Conservation (phyloP, 768 basidiomycete genomes). For the Kwoniella europaea region DNA sequence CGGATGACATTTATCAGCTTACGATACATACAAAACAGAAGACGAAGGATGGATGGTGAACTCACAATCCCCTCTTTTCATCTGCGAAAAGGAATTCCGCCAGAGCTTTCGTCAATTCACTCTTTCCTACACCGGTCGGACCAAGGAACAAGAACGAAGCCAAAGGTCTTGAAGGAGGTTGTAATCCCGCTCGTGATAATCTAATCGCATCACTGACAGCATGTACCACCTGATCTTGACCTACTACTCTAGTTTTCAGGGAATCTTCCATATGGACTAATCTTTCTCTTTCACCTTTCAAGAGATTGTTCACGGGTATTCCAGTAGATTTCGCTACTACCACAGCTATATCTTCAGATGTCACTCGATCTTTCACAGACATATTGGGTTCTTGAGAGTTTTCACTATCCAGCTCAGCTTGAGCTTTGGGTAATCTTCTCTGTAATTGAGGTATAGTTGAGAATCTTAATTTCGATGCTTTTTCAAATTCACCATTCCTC, state of each 20-base stretch:
- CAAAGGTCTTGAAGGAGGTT: slow-evolving; percentile 84
- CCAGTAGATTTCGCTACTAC: slow-evolving; percentile 88
- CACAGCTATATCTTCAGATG: slow-evolving; percentile 82
- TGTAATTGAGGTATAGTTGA: slow-evolving; percentile 82
- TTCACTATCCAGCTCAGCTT: slow-evolving; percentile 61
- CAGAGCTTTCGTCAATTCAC: slow-evolving; percentile 85
- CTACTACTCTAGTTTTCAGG: slow-evolving; percentile 75
- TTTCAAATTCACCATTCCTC: slow-evolving; percentile 83
- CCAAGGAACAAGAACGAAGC: slow-evolving; percentile 83
- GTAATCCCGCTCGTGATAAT: slow-evolving; percentile 87
- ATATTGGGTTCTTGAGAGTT: slow-evolving; percentile 63
- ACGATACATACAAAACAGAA: neutral
- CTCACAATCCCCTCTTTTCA: slow-evolving; percentile 80
- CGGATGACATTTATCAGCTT: neutral
- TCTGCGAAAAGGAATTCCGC: slow-evolving; percentile 89
- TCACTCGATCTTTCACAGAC: slow-evolving; percentile 84
- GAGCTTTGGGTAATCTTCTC: slow-evolving; percentile 68
- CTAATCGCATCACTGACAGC: slow-evolving; percentile 89
- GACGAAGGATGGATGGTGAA: slow-evolving; percentile 16
- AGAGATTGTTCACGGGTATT: slow-evolving; percentile 83
- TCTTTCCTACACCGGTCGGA: slow-evolving; percentile 64
- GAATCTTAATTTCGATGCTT: slow-evolving; percentile 80
- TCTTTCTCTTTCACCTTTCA: slow-evolving; percentile 88
- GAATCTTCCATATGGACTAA: slow-evolving; percentile 90
- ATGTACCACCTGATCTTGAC: slow-evolving; percentile 85